These are phyloP conservation scores for Rhizopus microsporus DNA, from an alignment of 371 early-diverging fungal genomes.

Conservation along the genomic window DNA sequence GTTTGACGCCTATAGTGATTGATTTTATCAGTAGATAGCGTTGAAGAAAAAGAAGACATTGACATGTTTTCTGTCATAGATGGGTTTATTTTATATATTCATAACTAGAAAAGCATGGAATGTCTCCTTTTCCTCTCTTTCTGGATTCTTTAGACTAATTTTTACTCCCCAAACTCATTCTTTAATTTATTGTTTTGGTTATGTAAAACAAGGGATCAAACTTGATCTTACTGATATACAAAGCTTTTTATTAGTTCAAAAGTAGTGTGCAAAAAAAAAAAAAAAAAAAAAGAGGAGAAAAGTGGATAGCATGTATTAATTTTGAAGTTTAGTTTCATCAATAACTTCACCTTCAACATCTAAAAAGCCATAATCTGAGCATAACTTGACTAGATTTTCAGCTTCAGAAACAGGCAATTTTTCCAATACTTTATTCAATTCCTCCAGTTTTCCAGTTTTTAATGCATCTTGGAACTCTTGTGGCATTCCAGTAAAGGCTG, in stretches of 20 bases:
- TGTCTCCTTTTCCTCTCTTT: too few relatives aligned
- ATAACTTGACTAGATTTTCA: conserved; percentile 70
- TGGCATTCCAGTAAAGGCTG: conserved; percentile 74
- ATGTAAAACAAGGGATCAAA: too few relatives aligned
- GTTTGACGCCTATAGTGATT: neutral
- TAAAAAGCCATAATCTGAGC: conserved; percentile 76
- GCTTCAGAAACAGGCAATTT: conserved; percentile 70
- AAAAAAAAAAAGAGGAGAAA: neutral
- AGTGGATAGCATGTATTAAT: neutral
- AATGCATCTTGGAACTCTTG: conserved; percentile 76
- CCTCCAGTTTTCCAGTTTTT: conserved; percentile 72
- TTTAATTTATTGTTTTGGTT: too few relatives aligned
- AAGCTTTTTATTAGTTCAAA: neutral
- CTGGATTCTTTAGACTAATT: too few relatives aligned
- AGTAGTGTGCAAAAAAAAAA: neutral
- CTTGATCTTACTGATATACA: too few relatives aligned
- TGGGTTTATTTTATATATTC: too few relatives aligned
- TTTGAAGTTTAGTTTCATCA: conserved; percentile 37
- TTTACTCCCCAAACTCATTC: too few relatives aligned
- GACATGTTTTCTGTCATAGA: too few relatives aligned
- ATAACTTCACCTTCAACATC: conserved; percentile 61
- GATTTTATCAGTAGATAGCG: too few relatives aligned
- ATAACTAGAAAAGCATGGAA: too few relatives aligned
- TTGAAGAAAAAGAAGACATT: neutral
- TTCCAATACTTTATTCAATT: conserved; percentile 80